phyloP scores from a whole-genome alignment of 257 asterid species.

The Petunia axillaris region DNA sequence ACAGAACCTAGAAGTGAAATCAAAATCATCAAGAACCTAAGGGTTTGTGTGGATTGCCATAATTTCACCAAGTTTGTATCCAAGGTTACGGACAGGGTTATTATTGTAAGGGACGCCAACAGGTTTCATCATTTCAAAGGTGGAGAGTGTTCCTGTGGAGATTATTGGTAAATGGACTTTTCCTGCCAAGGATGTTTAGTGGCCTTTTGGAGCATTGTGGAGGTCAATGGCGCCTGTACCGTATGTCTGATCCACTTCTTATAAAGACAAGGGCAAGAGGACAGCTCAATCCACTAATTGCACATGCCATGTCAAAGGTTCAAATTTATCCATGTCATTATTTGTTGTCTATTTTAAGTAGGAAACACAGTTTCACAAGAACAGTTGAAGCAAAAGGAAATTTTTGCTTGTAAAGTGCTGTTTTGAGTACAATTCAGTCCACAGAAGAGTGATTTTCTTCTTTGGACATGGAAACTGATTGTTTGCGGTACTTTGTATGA shows the following conservation, averaged over 20 bases:
- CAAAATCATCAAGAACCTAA: slow-evolving; percentile 82
- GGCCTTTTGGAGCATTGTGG: not conserved
- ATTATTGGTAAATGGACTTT: slow-evolving; percentile 63
- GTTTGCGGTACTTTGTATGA: not conserved
- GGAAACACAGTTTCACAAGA: not conserved
- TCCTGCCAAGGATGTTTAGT: not conserved
- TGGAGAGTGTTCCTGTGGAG: slow-evolving; percentile 85
- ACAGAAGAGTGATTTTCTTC: not conserved
- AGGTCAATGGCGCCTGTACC: not conserved
- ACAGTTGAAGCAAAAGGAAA: not conserved
- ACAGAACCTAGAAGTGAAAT: slow-evolving; percentile 66
- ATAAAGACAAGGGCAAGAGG: not conserved
- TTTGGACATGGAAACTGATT: not conserved
- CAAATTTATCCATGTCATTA: slow-evolving; percentile 1
- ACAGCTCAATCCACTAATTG: not conserved
- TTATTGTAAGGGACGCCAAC: slow-evolving; percentile 85
- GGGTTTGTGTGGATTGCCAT: slow-evolving; percentile 93
- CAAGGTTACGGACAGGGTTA: slow-evolving; percentile 57
- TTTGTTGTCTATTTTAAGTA: slow-evolving; percentile 7
- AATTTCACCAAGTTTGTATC: slow-evolving; percentile 82
- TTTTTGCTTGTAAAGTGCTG: not conserved
- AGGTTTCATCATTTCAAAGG: slow-evolving; percentile 84
- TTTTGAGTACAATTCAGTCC: not conserved
- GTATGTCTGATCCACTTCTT: not conserved
- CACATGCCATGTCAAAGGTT: not conserved